Base-by-base conservation (phyloP, 495 filamentous ascomycete genomes). In the Trichoderma reesei region DNA sequence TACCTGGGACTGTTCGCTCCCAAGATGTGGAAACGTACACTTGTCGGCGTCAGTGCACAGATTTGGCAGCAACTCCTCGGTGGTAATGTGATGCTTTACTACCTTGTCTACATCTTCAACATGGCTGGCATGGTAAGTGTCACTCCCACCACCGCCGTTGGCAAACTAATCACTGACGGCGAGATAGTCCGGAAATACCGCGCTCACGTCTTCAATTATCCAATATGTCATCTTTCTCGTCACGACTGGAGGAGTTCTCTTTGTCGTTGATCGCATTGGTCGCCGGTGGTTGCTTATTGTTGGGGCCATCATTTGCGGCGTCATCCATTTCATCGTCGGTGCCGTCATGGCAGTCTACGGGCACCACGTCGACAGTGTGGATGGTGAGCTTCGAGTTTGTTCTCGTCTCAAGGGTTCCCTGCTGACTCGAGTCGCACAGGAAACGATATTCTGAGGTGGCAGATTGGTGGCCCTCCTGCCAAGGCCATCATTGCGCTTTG, bases 21-120 rank as follows among this genome's bases (percentile, higher is more conserved):
- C 11, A 77, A 83, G 18, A 90, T 90, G 65, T 68, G 86, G 26
- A 86, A 85, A 77, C 83, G 89, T 34, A 84, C 89, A n/a, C 64
- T 85, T 42, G 78, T 90, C 13, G 89, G 87, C 8, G 85, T 91
- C 78, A 85, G 80, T 42, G 83, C 89, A 18, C 89, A 92, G 72
- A 85, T 89, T 79, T 91, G 89, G 89, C 85, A 80, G 13, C 75
- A 93, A 68, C 78, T 91, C 1, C 84, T 81, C 36, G 89, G 89
- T 9, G 90, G 90, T 79, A 92, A 92, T 68, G 83, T 90, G 59
- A 90, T 90, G 86, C 83, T 76, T 72, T 71, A 67, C 66, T 68
- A 70, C 8, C 46, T 54, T 59, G 82, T 78, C 63, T 80, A 73
- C 59, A 74, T 86, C 65, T 85, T 86, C 64, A 79, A 80, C 16